Percentiles rank a stretch among this genome's conserved stretches.
These are phyloP conservation scores for Backusella macrospora DNA, from an alignment of 192 early-diverging fungal species.

Conservation along the genomic window DNA sequence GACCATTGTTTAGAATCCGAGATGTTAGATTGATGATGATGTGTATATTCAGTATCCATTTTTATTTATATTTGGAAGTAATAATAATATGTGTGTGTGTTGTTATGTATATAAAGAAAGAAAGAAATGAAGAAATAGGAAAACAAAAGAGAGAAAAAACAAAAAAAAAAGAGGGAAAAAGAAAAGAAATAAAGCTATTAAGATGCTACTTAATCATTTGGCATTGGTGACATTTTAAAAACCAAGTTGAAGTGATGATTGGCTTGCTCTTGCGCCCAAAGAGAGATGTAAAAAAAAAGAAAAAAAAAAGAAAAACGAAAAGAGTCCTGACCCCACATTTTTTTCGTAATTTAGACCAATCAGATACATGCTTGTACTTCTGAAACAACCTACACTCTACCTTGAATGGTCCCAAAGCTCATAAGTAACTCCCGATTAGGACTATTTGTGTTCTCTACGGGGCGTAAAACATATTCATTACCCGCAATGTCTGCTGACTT, in stretches of 20 bases:
- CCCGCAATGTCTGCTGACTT: slow-evolving; percentile 1
- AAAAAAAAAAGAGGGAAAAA: not conserved
- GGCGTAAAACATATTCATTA: not conserved
- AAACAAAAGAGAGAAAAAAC: not conserved
- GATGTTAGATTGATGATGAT: not conserved
- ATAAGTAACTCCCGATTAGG: slow-evolving; percentile 1
- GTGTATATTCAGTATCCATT: slow-evolving; percentile 12
- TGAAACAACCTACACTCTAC: slow-evolving; percentile 12
- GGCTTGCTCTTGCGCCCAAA: not conserved
- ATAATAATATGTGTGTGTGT: not conserved
- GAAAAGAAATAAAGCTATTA: not conserved
- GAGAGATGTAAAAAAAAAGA: not conserved
- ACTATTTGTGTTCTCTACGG: slow-evolving; percentile 8
- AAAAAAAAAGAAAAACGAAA: too few species aligned
- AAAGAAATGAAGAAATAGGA: slow-evolving; percentile 1
- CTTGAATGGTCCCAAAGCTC: slow-evolving; percentile 11
- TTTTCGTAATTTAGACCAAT: slow-evolving; percentile 15
- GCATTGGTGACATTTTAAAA: slow-evolving; percentile 8
- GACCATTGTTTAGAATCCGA: slow-evolving; percentile 1
- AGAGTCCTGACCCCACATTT: slow-evolving; percentile 19
- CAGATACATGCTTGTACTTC: not conserved
- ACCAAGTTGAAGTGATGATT: slow-evolving; percentile 1
- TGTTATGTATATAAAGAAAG: not conserved
- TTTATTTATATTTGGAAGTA: slow-evolving; percentile 7
- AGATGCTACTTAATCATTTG: not conserved